A percentile compares a stretch with the other conserved stretches of the same genome.
Conservation (phyloP, 768 basidiomycete genomes). For the Ramaria rubella region DNA sequence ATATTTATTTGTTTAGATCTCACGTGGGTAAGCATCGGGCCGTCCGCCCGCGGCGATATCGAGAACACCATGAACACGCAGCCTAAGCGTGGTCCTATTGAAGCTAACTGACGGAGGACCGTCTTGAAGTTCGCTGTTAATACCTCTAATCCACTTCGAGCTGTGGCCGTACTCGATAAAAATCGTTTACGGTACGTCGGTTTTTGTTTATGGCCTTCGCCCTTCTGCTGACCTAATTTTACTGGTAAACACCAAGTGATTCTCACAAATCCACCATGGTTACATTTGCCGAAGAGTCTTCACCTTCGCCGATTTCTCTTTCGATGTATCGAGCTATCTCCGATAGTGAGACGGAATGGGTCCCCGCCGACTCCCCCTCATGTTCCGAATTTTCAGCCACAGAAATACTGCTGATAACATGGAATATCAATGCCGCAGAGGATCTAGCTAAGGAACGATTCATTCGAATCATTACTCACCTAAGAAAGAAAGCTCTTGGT, state of each 20-base stretch:
- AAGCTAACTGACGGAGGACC: neutral
- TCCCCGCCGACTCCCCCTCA: neutral
- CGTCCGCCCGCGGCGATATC: neutral
- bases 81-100: too few species aligned
- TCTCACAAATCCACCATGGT: neutral
- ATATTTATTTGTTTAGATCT: too few species aligned
- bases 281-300: neutral
- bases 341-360: neutral
- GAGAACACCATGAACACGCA: neutral
- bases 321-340: neutral
- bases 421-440: conserved; percentile 59
- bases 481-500: conserved; percentile 46
- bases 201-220: neutral
- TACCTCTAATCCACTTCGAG: neutral
- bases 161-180: neutral
- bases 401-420: conserved; percentile 42
- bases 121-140: neutral
- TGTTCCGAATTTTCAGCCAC: neutral
- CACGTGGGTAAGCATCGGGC: too few species aligned
- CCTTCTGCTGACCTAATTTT: neutral
- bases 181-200: neutral
- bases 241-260: neutral
- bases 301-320: neutral
- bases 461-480: conserved; percentile 41
- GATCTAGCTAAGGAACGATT: conserved; percentile 38